Evolutionary conservation across 345 rosid genomes (phyloP), one percentile per base, ranked within the genome.

Genomic region (rapeseed (Brassica napus)): DNA sequence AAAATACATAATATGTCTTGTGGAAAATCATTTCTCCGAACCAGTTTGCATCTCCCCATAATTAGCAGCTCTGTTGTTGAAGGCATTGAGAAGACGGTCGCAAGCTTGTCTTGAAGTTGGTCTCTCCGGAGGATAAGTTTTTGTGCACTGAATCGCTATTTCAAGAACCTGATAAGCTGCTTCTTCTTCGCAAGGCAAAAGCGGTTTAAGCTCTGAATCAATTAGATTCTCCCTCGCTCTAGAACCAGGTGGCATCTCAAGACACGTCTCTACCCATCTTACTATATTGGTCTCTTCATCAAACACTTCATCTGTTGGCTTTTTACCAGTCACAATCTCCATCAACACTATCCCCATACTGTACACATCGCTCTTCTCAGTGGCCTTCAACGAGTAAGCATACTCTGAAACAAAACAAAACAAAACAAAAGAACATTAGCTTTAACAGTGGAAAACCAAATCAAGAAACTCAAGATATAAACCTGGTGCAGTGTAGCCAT

Each of bases 401-500:
- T 89, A 91, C 84, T 93, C 99, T 91, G 83, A 16, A 62, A 73
- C 10, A 10, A 8, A 23, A 37, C 10, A 10, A 8, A 23, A 37
- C 16, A 37, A 60, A 0, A 54, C 14, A 11, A 54, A 2, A 52
- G 6, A 32, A 67, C 58, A 30, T 77, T 15, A 74, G 77, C 26
- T 26, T 64, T 9, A 8, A 57, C 3, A 42, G 31, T 60, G 11
- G 32, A 54, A 42, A 73, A 4, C 4, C 9, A 58, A 35, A 31
- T 12, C 11, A 12, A 30, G 39, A 55, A 8, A 21, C 77, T 57
- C 7, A 62, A 70, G 37, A 54, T 1, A 11, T 9, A 5, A 88
- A 92, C 98, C 97, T 81, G 99, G 98, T 0, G 99, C 99, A 7
- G 88, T 89, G 84, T 95, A 95, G 39, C 97, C 99, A 1, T 90